These are phyloP conservation scores for Candida fluviatilis DNA, from an alignment of 805 yeast species.

Conservation along the genomic window DNA sequence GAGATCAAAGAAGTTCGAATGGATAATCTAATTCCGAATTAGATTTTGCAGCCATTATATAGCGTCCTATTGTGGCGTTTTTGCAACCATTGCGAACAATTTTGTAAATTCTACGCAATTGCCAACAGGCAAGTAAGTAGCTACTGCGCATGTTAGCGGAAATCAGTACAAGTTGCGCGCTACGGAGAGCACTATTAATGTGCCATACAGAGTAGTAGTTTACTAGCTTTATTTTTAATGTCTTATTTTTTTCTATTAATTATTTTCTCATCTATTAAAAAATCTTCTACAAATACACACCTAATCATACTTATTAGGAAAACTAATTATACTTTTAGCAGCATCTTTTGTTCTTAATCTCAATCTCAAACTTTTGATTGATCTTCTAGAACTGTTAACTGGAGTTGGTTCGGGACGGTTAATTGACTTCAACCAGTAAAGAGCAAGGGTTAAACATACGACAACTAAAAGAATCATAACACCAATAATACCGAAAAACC, in stretches of 20 bases:
- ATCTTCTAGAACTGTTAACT: slow-evolving; percentile 14
- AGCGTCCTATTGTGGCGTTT: neutral
- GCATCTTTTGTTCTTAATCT: slow-evolving; percentile 23
- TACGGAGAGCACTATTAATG: no score
- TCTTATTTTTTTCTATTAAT: neutral
- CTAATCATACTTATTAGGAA: slow-evolving; percentile 33
- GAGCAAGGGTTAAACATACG: slow-evolving; percentile 14
- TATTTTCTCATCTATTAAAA: no score
- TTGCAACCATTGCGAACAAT: no score
- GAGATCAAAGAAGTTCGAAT: neutral
- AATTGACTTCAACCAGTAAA: slow-evolving; percentile 17
- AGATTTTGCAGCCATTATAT: neutral
- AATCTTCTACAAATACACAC: no score
- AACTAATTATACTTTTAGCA: slow-evolving; percentile 37
- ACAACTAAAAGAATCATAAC: slow-evolving; percentile 20
- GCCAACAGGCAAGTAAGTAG: no score
- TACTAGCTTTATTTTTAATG: neutral
- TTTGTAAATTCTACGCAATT: no score
- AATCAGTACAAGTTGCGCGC: no score
- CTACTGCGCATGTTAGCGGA: no score
- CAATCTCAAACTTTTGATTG: slow-evolving; percentile 25
- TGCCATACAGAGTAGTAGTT: no score
- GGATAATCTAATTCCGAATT: neutral
- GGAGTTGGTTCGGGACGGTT: slow-evolving; percentile 8
- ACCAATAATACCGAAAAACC: slow-evolving; percentile 31